These are phyloP conservation scores for Hortiboletus flavorubellus DNA, from an alignment of 768 basidiomycete species.

Conservation along the genomic window DNA sequence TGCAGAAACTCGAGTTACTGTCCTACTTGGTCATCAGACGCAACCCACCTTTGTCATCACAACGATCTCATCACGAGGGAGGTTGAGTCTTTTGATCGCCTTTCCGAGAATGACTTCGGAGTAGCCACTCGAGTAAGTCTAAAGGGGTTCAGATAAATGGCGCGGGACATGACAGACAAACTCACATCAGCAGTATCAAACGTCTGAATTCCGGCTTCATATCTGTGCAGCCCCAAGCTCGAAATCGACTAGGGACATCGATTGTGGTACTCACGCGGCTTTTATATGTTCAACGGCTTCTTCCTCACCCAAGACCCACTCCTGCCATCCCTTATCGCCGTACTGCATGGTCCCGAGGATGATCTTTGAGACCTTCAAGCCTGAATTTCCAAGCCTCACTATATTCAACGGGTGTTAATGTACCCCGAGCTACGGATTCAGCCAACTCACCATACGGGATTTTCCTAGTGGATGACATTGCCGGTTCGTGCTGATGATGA, in stretches of 20 bases:
- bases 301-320: constrained; percentile 50
- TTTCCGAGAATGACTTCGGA: constrained; percentile 70
- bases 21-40: background rate
- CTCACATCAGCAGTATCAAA: constrained; percentile 34
- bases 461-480: constrained; percentile 25
- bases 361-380: constrained; percentile 48
- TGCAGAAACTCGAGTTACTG: constrained; percentile 6
- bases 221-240: constrained; percentile 18
- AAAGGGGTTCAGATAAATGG: background rate
- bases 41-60: constrained; percentile 65
- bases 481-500: background rate
- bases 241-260: background rate
- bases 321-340: constrained; percentile 46
- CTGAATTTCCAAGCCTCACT: constrained; percentile 46
- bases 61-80: constrained; percentile 75
- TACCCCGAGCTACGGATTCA: background rate
- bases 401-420: background rate
- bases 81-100: constrained; percentile 60
- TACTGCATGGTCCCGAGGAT: constrained; percentile 51
- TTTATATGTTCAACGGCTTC: constrained; percentile 45
- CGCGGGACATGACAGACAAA: constrained; percentile 2
- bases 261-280: constrained; percentile 36
- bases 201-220: constrained; percentile 35
- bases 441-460: constrained; percentile 33
- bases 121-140: constrained; percentile 64